Percentiles rank a stretch among this genome's conserved stretches.
phyloP scores from a whole-genome alignment of 108 stramenopile genomes.

The Conticribra guillardii region DNA sequence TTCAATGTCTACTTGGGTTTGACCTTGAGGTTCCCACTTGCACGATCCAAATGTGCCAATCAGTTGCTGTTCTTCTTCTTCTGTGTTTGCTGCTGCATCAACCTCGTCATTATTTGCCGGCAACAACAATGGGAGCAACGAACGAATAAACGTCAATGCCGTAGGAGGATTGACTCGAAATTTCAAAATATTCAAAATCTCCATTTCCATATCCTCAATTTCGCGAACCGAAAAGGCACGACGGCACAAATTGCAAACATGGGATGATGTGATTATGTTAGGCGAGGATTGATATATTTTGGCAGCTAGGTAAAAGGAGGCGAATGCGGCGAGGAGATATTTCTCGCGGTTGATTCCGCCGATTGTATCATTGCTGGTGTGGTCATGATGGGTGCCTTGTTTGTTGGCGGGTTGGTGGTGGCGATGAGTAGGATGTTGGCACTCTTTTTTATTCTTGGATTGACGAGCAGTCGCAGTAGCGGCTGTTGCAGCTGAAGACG shows the following conservation, averaged over 20 bases:
- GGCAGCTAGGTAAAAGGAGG: conserved; percentile 19
- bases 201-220: conserved; percentile 19
- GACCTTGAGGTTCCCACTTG: conserved; percentile 12
- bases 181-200: conserved; percentile 2
- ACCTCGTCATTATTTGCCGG: neutral
- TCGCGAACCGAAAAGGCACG: neutral
- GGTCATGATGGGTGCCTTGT: no score
- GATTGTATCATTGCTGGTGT: neutral
- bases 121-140: conserved; percentile 15
- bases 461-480: no score
- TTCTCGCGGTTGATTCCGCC: neutral
- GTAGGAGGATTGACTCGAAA: conserved; percentile 19
- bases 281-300: conserved; percentile 12
- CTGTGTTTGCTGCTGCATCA: neutral
- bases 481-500: neutral
- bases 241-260: neutral
- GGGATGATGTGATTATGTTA: neutral
- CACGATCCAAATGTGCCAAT: neutral
- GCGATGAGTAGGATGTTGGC: no score
- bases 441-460: neutral
- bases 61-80: neutral
- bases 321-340: conserved; percentile 12
- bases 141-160: neutral
- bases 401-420: no score
- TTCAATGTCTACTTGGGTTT: neutral